Base-by-base conservation (phyloP, 148 eudicot genomes). In the Chenopodium quinoa region DNA sequence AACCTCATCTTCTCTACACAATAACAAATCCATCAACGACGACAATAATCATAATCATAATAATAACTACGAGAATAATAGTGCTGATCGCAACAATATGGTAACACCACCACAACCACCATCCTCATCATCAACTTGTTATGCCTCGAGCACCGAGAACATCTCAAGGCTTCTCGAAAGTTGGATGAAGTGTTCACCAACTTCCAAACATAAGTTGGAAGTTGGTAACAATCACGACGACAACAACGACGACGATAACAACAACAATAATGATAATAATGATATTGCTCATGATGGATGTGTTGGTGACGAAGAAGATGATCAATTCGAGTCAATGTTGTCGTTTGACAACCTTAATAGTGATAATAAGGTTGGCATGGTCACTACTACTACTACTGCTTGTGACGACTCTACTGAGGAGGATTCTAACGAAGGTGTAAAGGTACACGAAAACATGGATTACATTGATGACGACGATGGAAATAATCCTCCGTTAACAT, bases 131-230 rank as follows among this genome's bases (percentile, higher is more conserved):
- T 67, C 89, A 20, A 67, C 86, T 10, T 81, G 83, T 74, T 94
- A 94, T 67, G 97, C 99, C 50, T 95, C 99, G 4, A 95, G 99
- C 89, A 93, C 97, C 0, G 94, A 95, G 80, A 95, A 95, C 60
- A 95, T 95, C 81, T 95, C 99, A 31, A 87, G 96, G 81, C 92
- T 95, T 22, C 87, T 95, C 1, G 88, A 93, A 82, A 95, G 93
- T 62, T 95, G 99, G 99, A 95, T 95, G 99, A 88, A 89, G 81
- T 86, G 91, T 66, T 87, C 94, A 20, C 82, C 92, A 37, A 82
- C 48, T 22, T 76, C 90, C 29, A 83, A 77, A 16, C 31, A 58
- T 20, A 80, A 82, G 44, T 48, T 16, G 20, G 13, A 17, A n/a
- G 23, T 32, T 73, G 19, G 19, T 9, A 63, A 23, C 75, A 34